phyloP scores from a whole-genome alignment of 306 rosid genomes.

The Betula pendula region DNA sequence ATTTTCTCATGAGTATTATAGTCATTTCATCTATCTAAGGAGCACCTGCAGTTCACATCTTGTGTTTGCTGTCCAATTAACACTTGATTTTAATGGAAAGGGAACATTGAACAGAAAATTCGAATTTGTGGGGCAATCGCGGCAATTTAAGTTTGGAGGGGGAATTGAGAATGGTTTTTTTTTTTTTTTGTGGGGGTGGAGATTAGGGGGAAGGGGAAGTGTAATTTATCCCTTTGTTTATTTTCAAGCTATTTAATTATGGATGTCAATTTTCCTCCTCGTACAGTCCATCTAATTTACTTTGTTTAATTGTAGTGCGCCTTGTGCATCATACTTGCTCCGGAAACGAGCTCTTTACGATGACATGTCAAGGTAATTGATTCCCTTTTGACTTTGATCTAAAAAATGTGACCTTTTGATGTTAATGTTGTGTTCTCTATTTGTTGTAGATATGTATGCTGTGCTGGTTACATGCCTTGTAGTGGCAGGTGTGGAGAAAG shows the following conservation, averaged over 20 bases:
- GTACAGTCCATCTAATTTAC: neutral
- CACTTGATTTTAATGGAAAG: no score
- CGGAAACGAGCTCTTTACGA: conserved; percentile 80
- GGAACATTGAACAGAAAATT: no score
- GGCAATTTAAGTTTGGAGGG: no score
- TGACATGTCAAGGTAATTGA: conserved; percentile 85
- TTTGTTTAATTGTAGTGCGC: conserved; percentile 52
- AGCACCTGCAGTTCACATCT: no score
- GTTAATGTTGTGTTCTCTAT: conserved; percentile 15
- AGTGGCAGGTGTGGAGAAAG: conserved; percentile 95
- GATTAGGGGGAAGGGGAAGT: no score
- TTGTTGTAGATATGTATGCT: conserved; percentile 69
- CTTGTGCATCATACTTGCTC: conserved; percentile 85
- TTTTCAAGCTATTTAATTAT: neutral
- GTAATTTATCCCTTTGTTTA: neutral
- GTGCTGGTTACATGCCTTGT: conserved; percentile 98
- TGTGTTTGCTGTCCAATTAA: no score
- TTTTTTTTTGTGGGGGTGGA: no score
- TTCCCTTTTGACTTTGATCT: conserved; percentile 1
- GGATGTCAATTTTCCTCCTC: neutral
- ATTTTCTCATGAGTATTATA: no score
- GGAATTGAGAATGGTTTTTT: no score
- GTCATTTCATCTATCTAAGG: no score
- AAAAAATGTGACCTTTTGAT: conserved; percentile 3
- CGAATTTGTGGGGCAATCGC: no score